phyloP scores from a whole-genome alignment of 345 rosid genomes.

The Salix koriyanagi region DNA sequence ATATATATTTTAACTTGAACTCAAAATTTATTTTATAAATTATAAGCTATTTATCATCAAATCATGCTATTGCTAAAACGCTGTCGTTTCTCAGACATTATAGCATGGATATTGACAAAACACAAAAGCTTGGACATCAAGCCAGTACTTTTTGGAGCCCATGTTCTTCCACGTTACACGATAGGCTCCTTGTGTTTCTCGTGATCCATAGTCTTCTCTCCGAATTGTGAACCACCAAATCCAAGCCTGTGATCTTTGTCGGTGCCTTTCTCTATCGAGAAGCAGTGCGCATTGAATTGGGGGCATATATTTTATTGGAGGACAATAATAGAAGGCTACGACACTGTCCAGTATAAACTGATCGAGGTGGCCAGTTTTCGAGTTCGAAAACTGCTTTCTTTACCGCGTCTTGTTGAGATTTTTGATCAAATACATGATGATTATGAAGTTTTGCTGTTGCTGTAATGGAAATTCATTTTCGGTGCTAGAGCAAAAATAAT shows the following conservation, averaged over 20 bases:
- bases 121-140: not conserved
- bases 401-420: not conserved
- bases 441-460: no score
- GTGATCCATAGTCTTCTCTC: not conserved
- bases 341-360: no score
- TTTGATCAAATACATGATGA: not conserved
- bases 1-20: no score
- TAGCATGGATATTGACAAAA: not conserved
- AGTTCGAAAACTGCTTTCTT: not conserved
- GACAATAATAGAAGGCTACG: not conserved
- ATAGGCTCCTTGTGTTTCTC: conserved; percentile 9
- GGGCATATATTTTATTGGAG: not conserved
- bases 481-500: no score
- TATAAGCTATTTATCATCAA: no score
- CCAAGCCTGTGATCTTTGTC: not conserved
- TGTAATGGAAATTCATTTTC: no score
- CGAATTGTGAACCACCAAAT: conserved; percentile 11
- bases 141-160: not conserved
- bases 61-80: no score
- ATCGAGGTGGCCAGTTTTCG: no score
- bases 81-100: not conserved
- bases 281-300: not conserved
- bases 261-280: conserved; percentile 4
- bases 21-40: rapidly evolving
- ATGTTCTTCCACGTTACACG: conserved; percentile 18